Percentiles rank a stretch among this genome's conserved stretches.
These are phyloP conservation scores for Lasiodiplodia citricola DNA, from an alignment of 2,329 filamentous ascomycete species.

Conservation along the genomic window DNA sequence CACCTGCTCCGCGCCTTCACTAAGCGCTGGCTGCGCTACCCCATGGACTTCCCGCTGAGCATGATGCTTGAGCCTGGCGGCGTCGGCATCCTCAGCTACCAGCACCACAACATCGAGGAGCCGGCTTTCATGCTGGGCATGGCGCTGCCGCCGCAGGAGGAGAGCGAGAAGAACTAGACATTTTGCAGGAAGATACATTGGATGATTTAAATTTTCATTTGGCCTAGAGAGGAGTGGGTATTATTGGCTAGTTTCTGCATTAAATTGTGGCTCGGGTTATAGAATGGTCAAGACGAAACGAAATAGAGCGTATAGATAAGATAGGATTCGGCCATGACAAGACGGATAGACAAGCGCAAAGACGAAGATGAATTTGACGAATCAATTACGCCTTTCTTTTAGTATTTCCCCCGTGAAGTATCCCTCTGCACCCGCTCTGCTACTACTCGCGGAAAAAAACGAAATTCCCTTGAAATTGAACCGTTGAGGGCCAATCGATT, in stretches of 20 bases:
- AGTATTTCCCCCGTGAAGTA: background rate
- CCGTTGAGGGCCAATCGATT: conserved; percentile 23
- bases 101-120: conserved; percentile 78
- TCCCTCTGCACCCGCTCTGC: background rate
- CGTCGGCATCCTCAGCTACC: conserved; percentile 81
- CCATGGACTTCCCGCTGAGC: conserved; percentile 70
- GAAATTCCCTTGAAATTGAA: conserved; percentile 14
- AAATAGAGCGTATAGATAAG: conserved; percentile 38
- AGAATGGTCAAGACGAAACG: conserved; percentile 33
- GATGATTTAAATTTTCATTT: background rate
- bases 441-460: background rate
- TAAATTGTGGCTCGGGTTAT: background rate
- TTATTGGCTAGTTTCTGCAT: background rate
- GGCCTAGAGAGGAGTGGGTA: background rate
- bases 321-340: background rate
- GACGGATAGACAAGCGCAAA: background rate
- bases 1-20: conserved; percentile 85
- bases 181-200: background rate
- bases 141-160: conserved; percentile 19
- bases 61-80: conserved; percentile 85
- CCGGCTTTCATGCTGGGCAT: conserved; percentile 64
- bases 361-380: background rate
- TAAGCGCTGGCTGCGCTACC: conserved; percentile 78
- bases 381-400: conserved; percentile 17
- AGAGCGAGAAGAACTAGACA: background rate